These are phyloP conservation scores for Penicillium sp. DNA, from an alignment of 2,329 filamentous ascomycete species.

Conservation along the genomic window DNA sequence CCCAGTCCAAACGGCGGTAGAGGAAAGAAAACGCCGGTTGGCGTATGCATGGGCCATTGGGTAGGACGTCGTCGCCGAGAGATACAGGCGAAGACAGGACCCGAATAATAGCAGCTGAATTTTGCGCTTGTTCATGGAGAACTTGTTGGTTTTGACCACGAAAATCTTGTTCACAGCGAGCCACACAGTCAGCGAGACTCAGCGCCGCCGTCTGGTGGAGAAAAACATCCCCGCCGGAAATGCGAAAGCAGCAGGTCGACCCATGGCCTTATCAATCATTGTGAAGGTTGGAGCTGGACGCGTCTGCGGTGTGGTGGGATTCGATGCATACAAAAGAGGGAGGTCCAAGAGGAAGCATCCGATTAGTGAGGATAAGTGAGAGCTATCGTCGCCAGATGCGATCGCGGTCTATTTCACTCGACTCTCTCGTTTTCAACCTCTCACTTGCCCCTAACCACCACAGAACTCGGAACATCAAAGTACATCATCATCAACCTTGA, in stretches of 20 bases:
- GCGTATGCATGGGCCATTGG: constrained; percentile 24
- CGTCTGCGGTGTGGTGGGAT: background rate
- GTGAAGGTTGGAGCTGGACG: constrained; percentile 1
- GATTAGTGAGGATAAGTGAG: constrained; percentile 15
- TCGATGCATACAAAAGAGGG: constrained; percentile 6
- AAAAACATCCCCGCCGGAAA: constrained; percentile 1
- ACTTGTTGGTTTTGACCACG: no score
- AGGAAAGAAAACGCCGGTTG: constrained; percentile 21
- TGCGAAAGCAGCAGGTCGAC: constrained; percentile 12
- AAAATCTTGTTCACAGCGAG: no score
- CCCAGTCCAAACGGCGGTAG: constrained; percentile 27
- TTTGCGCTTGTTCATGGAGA: no score
- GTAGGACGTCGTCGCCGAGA: constrained; percentile 23
- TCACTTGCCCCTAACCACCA: background rate
- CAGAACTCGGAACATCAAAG: no score
- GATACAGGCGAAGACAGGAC: constrained; percentile 13
- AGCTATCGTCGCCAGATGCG: background rate
- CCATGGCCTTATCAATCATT: constrained; percentile 9
- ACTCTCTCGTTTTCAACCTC: background rate
- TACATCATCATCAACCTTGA: background rate
- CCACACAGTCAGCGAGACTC: no score
- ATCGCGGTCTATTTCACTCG: background rate
- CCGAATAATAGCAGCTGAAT: no score
- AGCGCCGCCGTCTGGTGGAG: no score
- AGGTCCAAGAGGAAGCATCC: constrained; percentile 14